Evolutionary conservation across 2,329 filamentous ascomycete species (phyloP).

Genomic region (Ophiostoma piceae): DNA sequence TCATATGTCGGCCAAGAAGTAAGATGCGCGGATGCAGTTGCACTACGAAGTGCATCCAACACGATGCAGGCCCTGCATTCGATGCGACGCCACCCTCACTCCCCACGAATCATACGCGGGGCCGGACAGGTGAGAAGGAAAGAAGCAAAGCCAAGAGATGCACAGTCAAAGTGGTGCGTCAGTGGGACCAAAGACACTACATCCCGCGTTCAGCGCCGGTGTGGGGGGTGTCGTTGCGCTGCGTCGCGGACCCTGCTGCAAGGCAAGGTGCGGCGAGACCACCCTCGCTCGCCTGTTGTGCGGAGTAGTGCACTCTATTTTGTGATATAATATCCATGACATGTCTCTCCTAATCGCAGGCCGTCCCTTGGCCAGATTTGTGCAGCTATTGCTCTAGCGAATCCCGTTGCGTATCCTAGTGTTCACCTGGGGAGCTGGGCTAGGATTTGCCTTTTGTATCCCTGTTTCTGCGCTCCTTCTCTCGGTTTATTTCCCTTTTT

Average conservation of each 20-base stretch:
- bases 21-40: neutral
- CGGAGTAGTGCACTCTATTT: conserved; percentile 32
- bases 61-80: neutral
- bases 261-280: neutral
- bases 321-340: conserved; percentile 8
- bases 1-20: neutral
- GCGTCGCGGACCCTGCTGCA: neutral
- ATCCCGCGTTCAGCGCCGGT: neutral
- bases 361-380: neutral
- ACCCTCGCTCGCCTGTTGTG: neutral
- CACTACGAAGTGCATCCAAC: neutral
- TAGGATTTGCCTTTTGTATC: neutral
- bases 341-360: neutral
- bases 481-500: neutral
- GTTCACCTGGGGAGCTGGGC: neutral
- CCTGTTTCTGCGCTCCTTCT: neutral
- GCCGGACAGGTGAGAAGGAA: neutral
- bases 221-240: neutral
- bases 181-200: neutral
- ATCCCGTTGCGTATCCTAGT: neutral
- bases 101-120: neutral
- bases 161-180: neutral
- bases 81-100: neutral
- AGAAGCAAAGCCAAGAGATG: conserved; percentile 8
- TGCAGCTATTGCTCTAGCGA: neutral